Evolutionary conservation across 2,329 filamentous ascomycete genomes (phyloP).

Genomic region (Cercospora brassicicola): DNA sequence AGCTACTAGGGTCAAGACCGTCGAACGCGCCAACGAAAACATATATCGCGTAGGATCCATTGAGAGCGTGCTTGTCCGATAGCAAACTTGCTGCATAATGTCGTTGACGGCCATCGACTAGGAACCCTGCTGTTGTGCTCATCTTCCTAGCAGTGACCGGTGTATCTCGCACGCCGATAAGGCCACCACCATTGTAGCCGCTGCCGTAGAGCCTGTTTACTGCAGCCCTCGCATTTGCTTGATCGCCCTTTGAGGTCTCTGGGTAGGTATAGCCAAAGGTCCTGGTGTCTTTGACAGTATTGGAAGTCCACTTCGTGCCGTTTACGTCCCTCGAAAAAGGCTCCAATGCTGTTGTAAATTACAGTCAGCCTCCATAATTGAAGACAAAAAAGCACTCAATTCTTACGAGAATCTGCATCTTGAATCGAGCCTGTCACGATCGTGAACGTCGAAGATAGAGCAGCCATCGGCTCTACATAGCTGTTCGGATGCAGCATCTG

Average conservation of each 20-base stretch:
- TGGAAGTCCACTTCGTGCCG: constrained; percentile 68
- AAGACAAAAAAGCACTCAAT: too few relatives aligned
- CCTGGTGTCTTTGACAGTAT: constrained; percentile 58
- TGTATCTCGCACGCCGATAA: constrained; percentile 15
- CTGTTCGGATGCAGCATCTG: constrained; percentile 67
- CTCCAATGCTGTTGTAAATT: constrained; percentile 15
- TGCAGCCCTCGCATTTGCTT: constrained; percentile 48
- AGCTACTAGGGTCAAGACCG: constrained; percentile 48
- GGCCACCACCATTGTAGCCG: constrained; percentile 34
- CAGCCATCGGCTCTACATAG: constrained; percentile 61
- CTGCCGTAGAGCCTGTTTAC: constrained; percentile 65
- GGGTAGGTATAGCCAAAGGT: constrained; percentile 74
- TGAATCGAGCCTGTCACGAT: constrained; percentile 53
- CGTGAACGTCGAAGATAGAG: constrained; percentile 61
- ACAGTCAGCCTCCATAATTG: constrained; percentile 4
- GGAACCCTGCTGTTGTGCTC: constrained; percentile 33
- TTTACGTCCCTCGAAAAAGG: constrained; percentile 64
- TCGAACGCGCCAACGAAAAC: constrained; percentile 64
- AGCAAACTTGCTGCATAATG: constrained; percentile 70
- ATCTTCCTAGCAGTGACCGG: constrained; percentile 17
- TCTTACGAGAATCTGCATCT: constrained; percentile 34
- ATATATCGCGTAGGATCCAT: constrained; percentile 64
- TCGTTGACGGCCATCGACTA: constrained; percentile 48
- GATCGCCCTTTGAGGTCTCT: constrained; percentile 55
- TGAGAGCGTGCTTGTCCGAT: constrained; percentile 60